Percentiles rank a stretch among this genome's conserved stretches.
Evolutionary conservation across 371 early-diverging fungal genomes (phyloP).

Genomic region (Mortierella sp.): DNA sequence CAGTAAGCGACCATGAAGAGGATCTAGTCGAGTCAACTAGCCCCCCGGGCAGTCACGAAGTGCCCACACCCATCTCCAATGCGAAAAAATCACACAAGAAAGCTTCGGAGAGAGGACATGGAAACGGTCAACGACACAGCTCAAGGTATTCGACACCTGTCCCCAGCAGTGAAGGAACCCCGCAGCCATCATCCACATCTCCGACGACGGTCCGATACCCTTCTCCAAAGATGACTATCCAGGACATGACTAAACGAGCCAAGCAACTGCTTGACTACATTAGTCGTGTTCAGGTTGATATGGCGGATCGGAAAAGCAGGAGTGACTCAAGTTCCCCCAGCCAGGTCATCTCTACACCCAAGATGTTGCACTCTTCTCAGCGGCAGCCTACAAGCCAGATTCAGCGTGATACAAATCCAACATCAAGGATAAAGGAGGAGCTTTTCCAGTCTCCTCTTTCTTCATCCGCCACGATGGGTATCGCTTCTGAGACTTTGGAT

Average conservation of each 20-base stretch:
- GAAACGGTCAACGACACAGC: slow-evolving; percentile 9
- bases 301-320: slow-evolving; percentile 52
- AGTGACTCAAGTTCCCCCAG: slow-evolving; percentile 9
- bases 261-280: slow-evolving; percentile 70
- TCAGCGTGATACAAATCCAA: too few relatives aligned
- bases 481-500: not conserved
- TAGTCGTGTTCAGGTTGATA: slow-evolving; percentile 62
- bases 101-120: slow-evolving; percentile 8
- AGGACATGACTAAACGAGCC: slow-evolving; percentile 72
- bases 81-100: slow-evolving; percentile 21
- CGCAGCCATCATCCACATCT: slow-evolving; percentile 55
- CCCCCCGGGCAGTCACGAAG: not conserved
- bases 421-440: too few relatives aligned
- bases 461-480: too few relatives aligned
- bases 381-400: too few relatives aligned
- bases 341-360: slow-evolving; percentile 2
- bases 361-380: not conserved
- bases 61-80: slow-evolving; percentile 1
- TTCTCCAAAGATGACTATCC: slow-evolving; percentile 62
- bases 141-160: slow-evolving; percentile 40
- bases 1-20: not conserved
- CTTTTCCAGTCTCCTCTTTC: too few relatives aligned
- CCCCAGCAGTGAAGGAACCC: slow-evolving; percentile 48
- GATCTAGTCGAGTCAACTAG: not conserved
- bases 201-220: slow-evolving; percentile 66